Base-by-base conservation (phyloP, 352 stramenopile genomes). In the Pseudoperonospora humuli region DNA sequence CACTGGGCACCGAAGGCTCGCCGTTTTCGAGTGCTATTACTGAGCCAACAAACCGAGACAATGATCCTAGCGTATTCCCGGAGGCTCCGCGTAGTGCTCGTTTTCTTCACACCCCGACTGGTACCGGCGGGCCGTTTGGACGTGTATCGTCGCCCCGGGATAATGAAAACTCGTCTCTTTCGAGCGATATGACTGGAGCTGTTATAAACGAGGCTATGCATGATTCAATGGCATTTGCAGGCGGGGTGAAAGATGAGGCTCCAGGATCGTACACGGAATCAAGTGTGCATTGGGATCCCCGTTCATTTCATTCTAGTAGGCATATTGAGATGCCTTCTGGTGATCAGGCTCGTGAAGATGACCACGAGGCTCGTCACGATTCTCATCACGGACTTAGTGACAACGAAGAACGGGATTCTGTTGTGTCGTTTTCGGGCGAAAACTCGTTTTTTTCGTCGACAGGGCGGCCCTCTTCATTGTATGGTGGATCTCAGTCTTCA, bases 401-500 rank as follows among this genome's bases (percentile, higher is more conserved):
- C 23, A 54, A 68, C 49, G 54, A 68, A 62, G 59, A 68, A 25
- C 49, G 59, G 28, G 59, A 64, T 39, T 68, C 59, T 3, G 50
- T 68, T 31, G 59, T 68, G 23, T 64, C 59, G 8, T 68, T 68
- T 18, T 68, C 54, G 7, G 59, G 54, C 27, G 51, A 60, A 33
- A 50, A 64, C 31, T 68, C 59, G 21, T 64, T 64, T 49, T 68
- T 56, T 37, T 49, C 49, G 28, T 62, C 59, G 27, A 28, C 49
- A 0, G 59, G 59, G 5, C 59, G 54, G 7, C 54, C 59, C 32
- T 64, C 59, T 39, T 68, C 59, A 5, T 21, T 64, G 23, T 64
- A 64, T 54, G 59, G 59, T 7, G 63, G 59, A 9, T 73, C 57
- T 4, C 63, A 69, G 32, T 73, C 63, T 13, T 72, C 62, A 8